Evolutionary conservation across 2,329 filamentous ascomycete genomes (phyloP), one percentile per base, ranked within the genome.

Genomic region (Epichloe elymi): DNA sequence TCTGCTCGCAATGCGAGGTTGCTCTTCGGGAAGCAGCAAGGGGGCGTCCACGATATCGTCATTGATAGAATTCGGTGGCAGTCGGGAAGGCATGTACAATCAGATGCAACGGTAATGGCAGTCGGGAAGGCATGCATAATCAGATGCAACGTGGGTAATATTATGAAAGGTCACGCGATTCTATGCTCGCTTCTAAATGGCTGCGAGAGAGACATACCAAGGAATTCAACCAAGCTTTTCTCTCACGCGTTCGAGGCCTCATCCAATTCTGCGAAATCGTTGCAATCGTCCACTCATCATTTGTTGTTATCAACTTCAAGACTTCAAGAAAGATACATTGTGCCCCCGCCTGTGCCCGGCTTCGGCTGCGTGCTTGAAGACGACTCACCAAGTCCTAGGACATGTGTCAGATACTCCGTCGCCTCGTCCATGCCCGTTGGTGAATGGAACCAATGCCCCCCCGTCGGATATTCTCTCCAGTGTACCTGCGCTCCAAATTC

Each of bases 381-480:
- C 35, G 20, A n/a, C 23, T 20, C 23, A 36, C 6, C 8, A 39
- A 39, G 40, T 8, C 20, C 38, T 5, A 44, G 39, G 17, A 48
- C 26, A 19, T 43, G 49, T 8, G 43, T 54, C 19, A 73, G 48
- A 51, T 71, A 72, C 2, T 53, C 54, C 7, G 65, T 59, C 0
- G 63, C 64, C 52, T 74, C 71, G 51, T 74, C 69, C 26, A 73
- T 64, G 0, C 72, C 73, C 1, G 57, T 49, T 0, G 70, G 70
- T 14, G 66, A 62, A 52, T 74, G 67, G 43, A 74, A 63, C 69
- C 70, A 73, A 53, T 75, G 70, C 0, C 66, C 68, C 66, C 68
- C 10, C 72, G 61, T 55, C 1, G 59, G 54, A 53, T 75, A 75
- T 54, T 71, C 66, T 37, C 58, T 67, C 67, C 69, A 72, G 10